A percentile compares a stretch with the other conserved stretches of the same genome.
Evolutionary conservation across 2,329 filamentous ascomycete species (phyloP).

Genomic region (Pseudophaeomoniella oleicola): DNA sequence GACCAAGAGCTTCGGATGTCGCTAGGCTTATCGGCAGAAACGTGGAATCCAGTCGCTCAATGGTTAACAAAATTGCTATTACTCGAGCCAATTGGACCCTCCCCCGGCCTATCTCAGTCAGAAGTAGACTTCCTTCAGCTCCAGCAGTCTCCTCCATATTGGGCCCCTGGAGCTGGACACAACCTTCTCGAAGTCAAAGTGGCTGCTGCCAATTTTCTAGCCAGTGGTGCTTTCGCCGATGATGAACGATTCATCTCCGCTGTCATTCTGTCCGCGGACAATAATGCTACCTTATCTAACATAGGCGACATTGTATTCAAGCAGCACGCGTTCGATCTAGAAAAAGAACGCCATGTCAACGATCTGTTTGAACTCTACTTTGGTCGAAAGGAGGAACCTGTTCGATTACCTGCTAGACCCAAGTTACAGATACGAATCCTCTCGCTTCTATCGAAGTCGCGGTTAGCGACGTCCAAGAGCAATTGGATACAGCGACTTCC

Average conservation of each 20-base stretch:
- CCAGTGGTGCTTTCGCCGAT: slow-evolving; percentile 75
- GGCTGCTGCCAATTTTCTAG: slow-evolving; percentile 55
- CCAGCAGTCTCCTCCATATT: slow-evolving; percentile 38
- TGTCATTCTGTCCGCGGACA: slow-evolving; percentile 67
- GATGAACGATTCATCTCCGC: slow-evolving; percentile 71
- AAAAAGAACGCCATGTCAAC: slow-evolving; percentile 48
- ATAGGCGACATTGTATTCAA: slow-evolving; percentile 84
- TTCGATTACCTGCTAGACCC: slow-evolving; percentile 38
- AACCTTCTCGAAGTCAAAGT: slow-evolving; percentile 58
- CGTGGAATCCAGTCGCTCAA: slow-evolving; percentile 57
- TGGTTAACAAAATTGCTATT: slow-evolving; percentile 69
- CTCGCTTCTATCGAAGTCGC: slow-evolving; percentile 60
- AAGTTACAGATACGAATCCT: slow-evolving; percentile 68
- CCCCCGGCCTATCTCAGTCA: slow-evolving; percentile 45
- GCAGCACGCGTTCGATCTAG: slow-evolving; percentile 53
- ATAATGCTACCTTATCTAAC: slow-evolving; percentile 67
- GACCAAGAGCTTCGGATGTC: slow-evolving; percentile 52
- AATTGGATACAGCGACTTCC: slow-evolving; percentile 56
- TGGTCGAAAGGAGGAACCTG: slow-evolving; percentile 32
- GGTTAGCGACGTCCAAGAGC: slow-evolving; percentile 54
- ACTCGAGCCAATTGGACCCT: slow-evolving; percentile 34
- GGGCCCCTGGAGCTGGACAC: slow-evolving; percentile 50
- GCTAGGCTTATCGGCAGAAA: slow-evolving; percentile 54
- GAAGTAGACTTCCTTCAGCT: slow-evolving; percentile 57
- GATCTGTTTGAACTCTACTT: slow-evolving; percentile 61